A percentile compares a stretch with the other conserved stretches of the same genome.
These are phyloP conservation scores for Anethum foeniculum DNA, from an alignment of 140 eudicot genomes.

Conservation along the genomic window DNA sequence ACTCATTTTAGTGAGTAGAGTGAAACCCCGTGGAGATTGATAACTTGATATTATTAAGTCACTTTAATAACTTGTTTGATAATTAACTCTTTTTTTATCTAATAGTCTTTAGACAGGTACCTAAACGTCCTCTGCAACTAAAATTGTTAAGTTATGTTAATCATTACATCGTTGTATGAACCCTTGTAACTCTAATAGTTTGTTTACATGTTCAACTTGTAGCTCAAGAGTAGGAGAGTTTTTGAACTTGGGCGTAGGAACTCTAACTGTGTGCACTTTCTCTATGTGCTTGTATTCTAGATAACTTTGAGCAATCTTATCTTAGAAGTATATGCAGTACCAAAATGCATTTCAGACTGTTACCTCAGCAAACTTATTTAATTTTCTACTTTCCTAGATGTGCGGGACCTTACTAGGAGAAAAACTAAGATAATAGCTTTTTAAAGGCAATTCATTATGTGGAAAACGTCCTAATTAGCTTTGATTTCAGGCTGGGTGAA, in stretches of 20 bases:
- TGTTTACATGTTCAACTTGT: background rate
- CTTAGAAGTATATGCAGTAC: background rate
- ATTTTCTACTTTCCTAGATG: background rate
- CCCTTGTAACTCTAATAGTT: background rate
- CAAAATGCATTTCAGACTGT: background rate
- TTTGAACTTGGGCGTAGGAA: background rate
- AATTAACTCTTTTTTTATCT: background rate
- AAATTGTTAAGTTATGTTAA: background rate
- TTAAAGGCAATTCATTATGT: background rate
- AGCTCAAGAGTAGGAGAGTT: background rate
- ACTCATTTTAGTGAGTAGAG: too few relatives aligned
- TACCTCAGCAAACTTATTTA: background rate
- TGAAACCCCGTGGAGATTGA: too few relatives aligned
- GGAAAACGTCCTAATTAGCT: background rate
- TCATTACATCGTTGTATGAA: background rate
- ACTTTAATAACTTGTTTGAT: too few relatives aligned
- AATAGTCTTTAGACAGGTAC: background rate
- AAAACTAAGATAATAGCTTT: background rate
- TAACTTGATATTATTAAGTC: too few relatives aligned
- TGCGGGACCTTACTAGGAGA: background rate
- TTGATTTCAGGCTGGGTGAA: conserved; percentile 24
- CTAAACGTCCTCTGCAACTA: background rate
- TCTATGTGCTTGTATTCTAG: background rate
- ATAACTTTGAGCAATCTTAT: background rate
- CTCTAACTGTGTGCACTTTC: background rate